Base-by-base conservation (phyloP, 306 rosid species). In the Glycine tomentella region DNA sequence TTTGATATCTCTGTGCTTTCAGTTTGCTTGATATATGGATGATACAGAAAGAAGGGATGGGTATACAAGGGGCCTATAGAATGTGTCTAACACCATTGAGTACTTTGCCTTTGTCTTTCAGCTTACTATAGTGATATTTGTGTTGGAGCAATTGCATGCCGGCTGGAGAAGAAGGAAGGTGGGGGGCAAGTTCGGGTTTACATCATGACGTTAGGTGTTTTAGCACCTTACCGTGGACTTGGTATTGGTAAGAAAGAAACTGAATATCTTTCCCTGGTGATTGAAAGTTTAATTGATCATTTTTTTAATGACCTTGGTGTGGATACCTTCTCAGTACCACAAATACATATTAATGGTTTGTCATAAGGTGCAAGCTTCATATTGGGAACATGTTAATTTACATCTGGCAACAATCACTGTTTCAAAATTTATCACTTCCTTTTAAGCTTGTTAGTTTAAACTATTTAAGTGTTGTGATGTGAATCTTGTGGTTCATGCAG, bases 131-230 rank as follows among this genome's bases (percentile, higher is more conserved):
- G 92, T 83, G 94, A 95, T 72, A 90, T 90, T 49, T 90, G 97
- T 76, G 98, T 92, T 76, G 99, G 99, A 33, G 90, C 97, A 68
- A 90, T 95, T 67, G 97, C 96, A 3, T 93, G 98, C 84, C 96
- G 97, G 72, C 90, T 87, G 79, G 99, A 95, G 90, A 92, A 89
- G 90, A 89, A 95, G 89, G 97, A 93, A 81, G 84, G 81, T 69
- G 98, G 93, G 44, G 89, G 88, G 34, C 87, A 80, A 75, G 67
- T 87, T 55, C 85, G 92, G 68, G 88, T 93, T 69, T 91, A 91
- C 83, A 92, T 96, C 59, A 90, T 93, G 98, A 96, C 98, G 53
- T 76, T 96, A 82, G 99, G 99, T 45, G 97, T 96, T 84, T 83
- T 96, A 73, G 93, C 94, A 67, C 94, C 99, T 40, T 92, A 96